These are phyloP conservation scores for Spiromastix sp. DNA, from an alignment of 2,329 filamentous ascomycete species.

Conservation along the genomic window DNA sequence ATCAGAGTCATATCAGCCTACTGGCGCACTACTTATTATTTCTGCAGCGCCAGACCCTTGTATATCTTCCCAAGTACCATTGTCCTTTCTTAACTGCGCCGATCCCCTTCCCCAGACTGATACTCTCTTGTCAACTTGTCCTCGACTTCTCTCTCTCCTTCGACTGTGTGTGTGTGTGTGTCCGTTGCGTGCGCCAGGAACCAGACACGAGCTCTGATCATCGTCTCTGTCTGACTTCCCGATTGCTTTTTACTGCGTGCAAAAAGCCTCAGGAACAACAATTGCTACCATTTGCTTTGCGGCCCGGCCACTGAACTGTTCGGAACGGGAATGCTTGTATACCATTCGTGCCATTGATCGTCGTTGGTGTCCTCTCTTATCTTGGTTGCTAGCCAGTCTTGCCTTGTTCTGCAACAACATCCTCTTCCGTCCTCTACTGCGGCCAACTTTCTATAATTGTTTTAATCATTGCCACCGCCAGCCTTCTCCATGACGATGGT, in stretches of 20 bases:
- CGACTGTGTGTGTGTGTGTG: slow-evolving; percentile 1
- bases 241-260: background rate
- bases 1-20: background rate
- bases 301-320: background rate
- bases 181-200: background rate
- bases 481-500: slow-evolving; percentile 77
- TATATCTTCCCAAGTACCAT: no score
- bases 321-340: background rate
- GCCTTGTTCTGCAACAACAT: background rate
- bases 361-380: background rate
- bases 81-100: slow-evolving; percentile 4
- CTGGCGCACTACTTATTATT: background rate
- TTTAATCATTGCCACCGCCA: background rate
- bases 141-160: slow-evolving; percentile 4
- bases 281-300: background rate
- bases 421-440: background rate
- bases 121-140: background rate
- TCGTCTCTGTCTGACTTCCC: background rate
- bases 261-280: background rate
- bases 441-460: background rate
- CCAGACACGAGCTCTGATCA: background rate
- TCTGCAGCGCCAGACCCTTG: background rate
- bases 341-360: background rate
- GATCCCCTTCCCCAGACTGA: slow-evolving; percentile 6
- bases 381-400: background rate